These are phyloP conservation scores for Pelargonium nanum DNA, from an alignment of 345 rosid species.

Conservation along the genomic window DNA sequence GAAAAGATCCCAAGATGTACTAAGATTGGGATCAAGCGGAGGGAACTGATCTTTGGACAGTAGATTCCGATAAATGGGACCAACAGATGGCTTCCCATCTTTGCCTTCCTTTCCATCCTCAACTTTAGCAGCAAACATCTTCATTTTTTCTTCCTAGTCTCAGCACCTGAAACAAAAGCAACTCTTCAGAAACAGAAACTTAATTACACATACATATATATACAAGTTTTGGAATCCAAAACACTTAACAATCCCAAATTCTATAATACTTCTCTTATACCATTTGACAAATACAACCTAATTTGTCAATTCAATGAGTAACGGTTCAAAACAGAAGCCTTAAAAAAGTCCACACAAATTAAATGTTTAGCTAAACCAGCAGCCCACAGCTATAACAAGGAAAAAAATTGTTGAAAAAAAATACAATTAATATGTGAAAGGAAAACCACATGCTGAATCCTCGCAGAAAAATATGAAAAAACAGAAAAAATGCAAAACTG, in stretches of 20 bases:
- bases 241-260: too few relatives aligned
- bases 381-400: neutral
- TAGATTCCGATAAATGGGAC: constrained; percentile 73
- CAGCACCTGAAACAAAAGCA: neutral
- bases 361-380: neutral
- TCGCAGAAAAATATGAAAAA: too few relatives aligned
- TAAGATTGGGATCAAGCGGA: constrained; percentile 33
- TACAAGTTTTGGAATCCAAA: neutral
- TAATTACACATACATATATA: too few relatives aligned
- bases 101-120: constrained; percentile 67
- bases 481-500: neutral
- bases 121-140: constrained; percentile 58
- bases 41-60: constrained; percentile 58
- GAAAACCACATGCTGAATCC: neutral
- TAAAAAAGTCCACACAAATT: neutral
- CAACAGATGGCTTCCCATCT: constrained; percentile 70
- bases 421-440: neutral
- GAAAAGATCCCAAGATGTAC: constrained; percentile 82
- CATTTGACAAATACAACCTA: too few relatives aligned
- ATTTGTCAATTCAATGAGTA: neutral
- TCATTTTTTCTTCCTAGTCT: constrained; percentile 24
- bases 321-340: neutral
- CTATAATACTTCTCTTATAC: too few relatives aligned
- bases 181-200: too few relatives aligned
- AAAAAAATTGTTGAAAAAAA: neutral